Percentiles rank a stretch among this genome's conserved stretches.
These are phyloP conservation scores for Angomonas desouzai DNA, from an alignment of 208 protist species.

Conservation along the genomic window DNA sequence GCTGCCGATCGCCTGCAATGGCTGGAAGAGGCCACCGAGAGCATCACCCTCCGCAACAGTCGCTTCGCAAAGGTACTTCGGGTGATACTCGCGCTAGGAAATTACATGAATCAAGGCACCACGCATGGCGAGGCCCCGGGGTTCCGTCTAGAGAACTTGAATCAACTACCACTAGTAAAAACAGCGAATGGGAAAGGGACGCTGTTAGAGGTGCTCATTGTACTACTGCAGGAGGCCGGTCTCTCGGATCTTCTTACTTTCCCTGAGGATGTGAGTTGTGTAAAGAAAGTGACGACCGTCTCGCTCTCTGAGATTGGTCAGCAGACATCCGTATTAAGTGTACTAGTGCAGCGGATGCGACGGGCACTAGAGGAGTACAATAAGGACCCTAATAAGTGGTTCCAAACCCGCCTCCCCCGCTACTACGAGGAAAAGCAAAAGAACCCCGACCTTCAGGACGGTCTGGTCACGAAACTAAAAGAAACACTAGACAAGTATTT, in stretches of 20 bases:
- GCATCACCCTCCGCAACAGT: conserved; percentile 43
- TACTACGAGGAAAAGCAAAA: conserved; percentile 11
- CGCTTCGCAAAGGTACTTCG: conserved; percentile 53
- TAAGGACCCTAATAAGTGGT: conserved; percentile 26
- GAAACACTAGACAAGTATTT: conserved; percentile 27
- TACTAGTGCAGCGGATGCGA: conserved; percentile 71
- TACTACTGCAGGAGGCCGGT: conserved; percentile 34
- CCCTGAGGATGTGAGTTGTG: conserved; percentile 44
- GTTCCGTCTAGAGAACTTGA: conserved; percentile 71
- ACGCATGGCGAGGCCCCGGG: conserved; percentile 50
- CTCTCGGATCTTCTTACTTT: conserved; percentile 35
- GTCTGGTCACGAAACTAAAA: conserved; percentile 33
- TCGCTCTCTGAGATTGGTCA: conserved; percentile 57
- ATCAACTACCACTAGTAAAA: conserved; percentile 67
- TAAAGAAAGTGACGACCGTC: conserved; percentile 27
- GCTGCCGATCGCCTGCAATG: conserved; percentile 32
- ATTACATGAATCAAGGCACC: conserved; percentile 74
- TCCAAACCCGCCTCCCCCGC: conserved; percentile 29
- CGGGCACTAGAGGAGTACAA: conserved; percentile 53
- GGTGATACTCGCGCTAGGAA: conserved; percentile 49
- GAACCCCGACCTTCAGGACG: conserved; percentile 26
- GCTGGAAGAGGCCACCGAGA: conserved; percentile 45
- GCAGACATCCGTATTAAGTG: conserved; percentile 57
- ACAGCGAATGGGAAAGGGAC: conserved; percentile 71
- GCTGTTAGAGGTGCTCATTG: conserved; percentile 58